Evolutionary conservation across 306 rosid genomes (phyloP), one percentile per base, ranked within the genome.

Genomic region (Heteromeles arbutifolia): DNA sequence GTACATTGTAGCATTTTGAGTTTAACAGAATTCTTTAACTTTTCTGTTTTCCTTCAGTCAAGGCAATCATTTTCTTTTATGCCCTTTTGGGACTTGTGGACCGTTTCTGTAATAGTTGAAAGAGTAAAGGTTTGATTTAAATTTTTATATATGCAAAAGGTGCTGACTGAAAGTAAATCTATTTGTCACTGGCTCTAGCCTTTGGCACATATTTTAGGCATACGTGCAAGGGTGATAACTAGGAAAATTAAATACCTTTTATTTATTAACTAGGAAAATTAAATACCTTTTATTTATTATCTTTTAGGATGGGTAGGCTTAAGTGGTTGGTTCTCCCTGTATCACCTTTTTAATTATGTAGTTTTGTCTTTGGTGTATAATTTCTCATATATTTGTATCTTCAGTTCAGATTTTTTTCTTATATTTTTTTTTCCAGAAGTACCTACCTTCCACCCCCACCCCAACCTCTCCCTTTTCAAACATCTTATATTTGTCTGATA

Each of bases 401-500:
- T 65, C 28, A 17, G 32, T 14, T 29, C 4, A 37, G 4, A n/a
- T 11, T 34, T n/a, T 37, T 32, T 18, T 65, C 18, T n/a, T n/a
- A 11, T 39, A 0, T 5, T 70, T 19, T 69, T 69, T 69, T 3
- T 28, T 31, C 19, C 17, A 1, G 62, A 70, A 70, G 14, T 48
- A 11, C 73, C 45, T 19, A 1, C 3, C 8, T 43, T 1, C 56
- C 28, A 3, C 8, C 41, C 52, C 1, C 26, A 22, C 11, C 9
- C 22, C 9, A 4, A 13, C 43, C 11, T 1, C 2, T 10, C 32
- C 50, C 8, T 8, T 57, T 66, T 24, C 28, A 24, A 25, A 29
- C 3, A 48, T 58, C 70, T 21, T 59, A 28, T 65, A 83, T 67
- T 21, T 67, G 39, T 82, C 50, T 81, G 62, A 83, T 65, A 79